phyloP scores from a whole-genome alignment of 1,139 yeast genomes.

The Saccharomycopsis crataegensis region DNA sequence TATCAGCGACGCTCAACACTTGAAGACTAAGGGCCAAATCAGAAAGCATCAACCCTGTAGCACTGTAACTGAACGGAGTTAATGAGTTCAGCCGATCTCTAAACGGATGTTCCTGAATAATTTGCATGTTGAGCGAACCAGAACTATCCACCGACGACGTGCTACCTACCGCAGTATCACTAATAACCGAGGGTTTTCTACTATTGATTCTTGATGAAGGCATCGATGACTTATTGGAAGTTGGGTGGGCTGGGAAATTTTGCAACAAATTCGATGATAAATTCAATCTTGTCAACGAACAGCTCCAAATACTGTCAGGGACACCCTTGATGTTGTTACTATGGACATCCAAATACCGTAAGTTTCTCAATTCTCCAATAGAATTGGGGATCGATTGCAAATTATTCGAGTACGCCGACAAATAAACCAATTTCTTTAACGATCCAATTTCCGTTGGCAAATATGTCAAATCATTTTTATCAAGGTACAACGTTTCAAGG shows the following conservation, averaged over 20 bases:
- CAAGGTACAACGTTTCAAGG: slow-evolving; percentile 68
- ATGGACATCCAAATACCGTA: slow-evolving; percentile 74
- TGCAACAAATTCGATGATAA: slow-evolving; percentile 74
- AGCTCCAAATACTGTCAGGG: slow-evolving; percentile 63
- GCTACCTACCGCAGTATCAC: neutral
- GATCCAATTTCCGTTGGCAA: slow-evolving; percentile 65
- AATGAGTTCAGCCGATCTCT: neutral
- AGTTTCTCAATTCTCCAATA: slow-evolving; percentile 51
- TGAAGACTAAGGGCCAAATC: slow-evolving; percentile 47
- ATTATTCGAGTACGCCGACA: slow-evolving; percentile 72
- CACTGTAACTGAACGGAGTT: neutral
- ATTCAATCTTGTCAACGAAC: slow-evolving; percentile 56
- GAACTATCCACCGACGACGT: neutral
- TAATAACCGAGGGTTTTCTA: slow-evolving; percentile 5
- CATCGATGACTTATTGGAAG: slow-evolving; percentile 9
- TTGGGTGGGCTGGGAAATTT: slow-evolving; percentile 39
- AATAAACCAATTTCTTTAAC: slow-evolving; percentile 50
- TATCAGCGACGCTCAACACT: slow-evolving; percentile 68
- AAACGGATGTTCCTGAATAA: neutral
- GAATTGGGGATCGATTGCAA: slow-evolving; percentile 65
- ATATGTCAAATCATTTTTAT: slow-evolving; percentile 74
- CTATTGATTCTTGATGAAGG: slow-evolving; percentile 8
- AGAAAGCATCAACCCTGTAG: slow-evolving; percentile 21
- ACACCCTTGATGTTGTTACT: slow-evolving; percentile 71
- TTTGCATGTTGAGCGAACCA: neutral